A percentile compares a stretch with the other conserved stretches of the same genome.
Evolutionary conservation across 179 eudicot species (phyloP).

Genomic region (Sideroxylon spinosum): DNA sequence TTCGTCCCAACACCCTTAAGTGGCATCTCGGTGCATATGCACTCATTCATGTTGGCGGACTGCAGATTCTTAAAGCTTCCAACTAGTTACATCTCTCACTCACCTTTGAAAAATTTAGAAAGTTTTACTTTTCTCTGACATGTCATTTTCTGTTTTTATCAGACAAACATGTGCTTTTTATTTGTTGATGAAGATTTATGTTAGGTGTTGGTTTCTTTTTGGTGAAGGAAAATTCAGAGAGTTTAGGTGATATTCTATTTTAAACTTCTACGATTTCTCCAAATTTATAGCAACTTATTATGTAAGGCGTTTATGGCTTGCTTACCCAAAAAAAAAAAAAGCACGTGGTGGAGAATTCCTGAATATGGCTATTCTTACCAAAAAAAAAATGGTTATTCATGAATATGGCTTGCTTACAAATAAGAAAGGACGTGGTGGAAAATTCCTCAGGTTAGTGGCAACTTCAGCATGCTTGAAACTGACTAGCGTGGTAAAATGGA

Average conservation of each 20-base stretch:
- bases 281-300: background rate
- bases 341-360: no score
- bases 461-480: background rate
- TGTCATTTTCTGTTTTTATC: constrained; percentile 8
- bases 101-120: background rate
- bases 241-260: background rate
- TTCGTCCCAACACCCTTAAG: constrained; percentile 4
- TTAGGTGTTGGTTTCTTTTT: background rate
- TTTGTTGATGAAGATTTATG: constrained; percentile 1
- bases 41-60: background rate
- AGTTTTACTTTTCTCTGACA: background rate
- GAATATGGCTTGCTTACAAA: background rate
- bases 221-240: background rate
- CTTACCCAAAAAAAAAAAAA: no score
- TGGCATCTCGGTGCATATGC: constrained; percentile 18
- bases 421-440: background rate
- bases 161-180: constrained; percentile 3
- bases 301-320: background rate
- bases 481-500: background rate
- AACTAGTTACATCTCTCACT: background rate
- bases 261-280: background rate
- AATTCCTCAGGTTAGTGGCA: background rate
- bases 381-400: no score
- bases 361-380: no score
- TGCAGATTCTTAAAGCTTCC: background rate